Evolutionary conservation across 2,329 filamentous ascomycete genomes (phyloP), one percentile per base, ranked within the genome.

Genomic region (Anisogramma anomala): DNA sequence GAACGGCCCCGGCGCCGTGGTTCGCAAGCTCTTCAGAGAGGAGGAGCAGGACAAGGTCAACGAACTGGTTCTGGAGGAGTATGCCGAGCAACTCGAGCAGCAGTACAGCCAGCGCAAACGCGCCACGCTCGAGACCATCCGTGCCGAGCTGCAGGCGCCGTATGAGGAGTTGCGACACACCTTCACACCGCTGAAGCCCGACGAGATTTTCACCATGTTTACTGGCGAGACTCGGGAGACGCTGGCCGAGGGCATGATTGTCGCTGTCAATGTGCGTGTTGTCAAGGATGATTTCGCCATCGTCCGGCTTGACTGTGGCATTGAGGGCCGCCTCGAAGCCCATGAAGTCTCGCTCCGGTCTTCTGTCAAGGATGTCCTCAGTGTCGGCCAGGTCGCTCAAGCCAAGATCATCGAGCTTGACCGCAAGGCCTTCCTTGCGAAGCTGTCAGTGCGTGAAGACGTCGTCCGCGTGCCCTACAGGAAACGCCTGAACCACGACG

Each of bases 31-130:
- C n/a, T 84, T 98, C 59, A 84, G 86, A 55, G 87, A 96, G 42
- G 85, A 94, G 35, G 83, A 87, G 50, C 85, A 93, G 53, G 89
- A 96, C 54, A 84, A 88, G 55, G 87, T 98, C 56, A 94, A 96
- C 55, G 91, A 98, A 55, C 71, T 98, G 33, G 87, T 95, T 46
- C 71, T 98, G 3, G 91, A 98, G 60, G 87, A 96, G 60, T 98
- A 98, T 55, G 91, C 91, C 1, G 86, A 94, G 55, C 89, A 98
- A 65, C 70, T 98, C 49, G 84, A 95, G 65, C 81, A 76, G 50
- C 93, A 94, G 53, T 88, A 94, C 58, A 87, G 86, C 53, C 88
- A 95, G 59, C 79, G 84, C 50, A 98, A 98, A 68, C 84, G 91
- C 43, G 89, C 89, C 1, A 98, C 91, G 1, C 71, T 98, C 10